A percentile compares a stretch with the other conserved stretches of the same genome.
phyloP scores from a whole-genome alignment of 208 protist genomes.

The Leishmania lainsoni region DNA sequence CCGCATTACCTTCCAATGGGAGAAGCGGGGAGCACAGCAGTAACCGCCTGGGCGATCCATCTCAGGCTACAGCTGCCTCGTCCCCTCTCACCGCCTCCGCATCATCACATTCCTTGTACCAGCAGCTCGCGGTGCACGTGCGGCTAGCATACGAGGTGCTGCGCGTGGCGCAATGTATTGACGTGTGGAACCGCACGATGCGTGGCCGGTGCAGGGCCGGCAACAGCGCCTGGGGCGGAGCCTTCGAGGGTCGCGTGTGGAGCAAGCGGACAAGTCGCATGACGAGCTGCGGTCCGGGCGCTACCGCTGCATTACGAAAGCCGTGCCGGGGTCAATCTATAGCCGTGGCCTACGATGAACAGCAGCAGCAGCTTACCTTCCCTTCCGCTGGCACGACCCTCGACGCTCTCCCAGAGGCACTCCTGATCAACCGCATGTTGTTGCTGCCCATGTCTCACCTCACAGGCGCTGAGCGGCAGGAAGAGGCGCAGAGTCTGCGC shows the following conservation, averaged over 20 bases:
- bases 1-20: not conserved
- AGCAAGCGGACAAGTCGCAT: not conserved
- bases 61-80: not conserved
- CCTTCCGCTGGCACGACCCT: slow-evolving; percentile 7
- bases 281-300: not conserved
- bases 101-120: slow-evolving; percentile 16
- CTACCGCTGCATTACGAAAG: not conserved
- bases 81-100: not conserved
- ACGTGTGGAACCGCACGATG: slow-evolving; percentile 32
- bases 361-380: slow-evolving; percentile 16
- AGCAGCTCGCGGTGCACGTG: slow-evolving; percentile 34
- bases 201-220: not conserved
- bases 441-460: slow-evolving; percentile 40
- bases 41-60: not conserved
- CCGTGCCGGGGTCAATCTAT: not conserved
- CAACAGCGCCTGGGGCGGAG: not conserved
- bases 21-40: not conserved
- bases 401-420: slow-evolving; percentile 28
- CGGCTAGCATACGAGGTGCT: slow-evolving; percentile 37
- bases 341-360: not conserved
- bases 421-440: slow-evolving; percentile 43
- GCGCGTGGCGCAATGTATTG: slow-evolving; percentile 42
- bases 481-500: slow-evolving; percentile 21
- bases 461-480: slow-evolving; percentile 27
- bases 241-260: not conserved